These are phyloP conservation scores for Pleurozium schreberi DNA, from an alignment of 225 moss, liverwort and hornwort genomes.

Conservation along the genomic window DNA sequence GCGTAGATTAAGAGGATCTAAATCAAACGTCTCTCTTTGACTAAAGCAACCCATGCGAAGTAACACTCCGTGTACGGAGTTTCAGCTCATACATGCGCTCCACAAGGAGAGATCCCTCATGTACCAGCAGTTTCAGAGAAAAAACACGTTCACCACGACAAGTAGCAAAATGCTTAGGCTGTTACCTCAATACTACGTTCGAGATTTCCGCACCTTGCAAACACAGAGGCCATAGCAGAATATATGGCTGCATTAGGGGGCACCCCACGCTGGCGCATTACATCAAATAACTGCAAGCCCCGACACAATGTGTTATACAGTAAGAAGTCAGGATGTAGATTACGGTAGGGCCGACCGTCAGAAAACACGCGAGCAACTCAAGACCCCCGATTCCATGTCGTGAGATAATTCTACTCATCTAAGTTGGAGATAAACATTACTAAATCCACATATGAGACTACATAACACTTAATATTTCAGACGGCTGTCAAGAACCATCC, in stretches of 20 bases:
- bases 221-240: slow-evolving; percentile 52
- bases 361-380: neutral
- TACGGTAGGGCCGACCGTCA: neutral
- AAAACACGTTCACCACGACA: neutral
- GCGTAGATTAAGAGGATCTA: neutral
- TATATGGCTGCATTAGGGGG: slow-evolving; percentile 29
- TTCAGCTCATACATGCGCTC: neutral
- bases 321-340: neutral
- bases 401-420: neutral
- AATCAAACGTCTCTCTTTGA: neutral
- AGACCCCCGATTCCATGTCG: neutral
- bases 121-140: neutral
- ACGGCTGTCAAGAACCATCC: neutral
- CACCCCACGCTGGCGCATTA: slow-evolving; percentile 29
- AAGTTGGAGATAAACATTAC: neutral
- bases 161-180: neutral
- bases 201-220: slow-evolving; percentile 48
- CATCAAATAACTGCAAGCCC: slow-evolving; percentile 31
- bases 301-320: neutral
- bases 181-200: slow-evolving; percentile 53
- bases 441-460: neutral
- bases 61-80: neutral
- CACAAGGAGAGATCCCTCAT: neutral
- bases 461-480: neutral
- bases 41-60: neutral